Base-by-base conservation (phyloP, 805 yeast species). In the Yarrowia sp. region DNA sequence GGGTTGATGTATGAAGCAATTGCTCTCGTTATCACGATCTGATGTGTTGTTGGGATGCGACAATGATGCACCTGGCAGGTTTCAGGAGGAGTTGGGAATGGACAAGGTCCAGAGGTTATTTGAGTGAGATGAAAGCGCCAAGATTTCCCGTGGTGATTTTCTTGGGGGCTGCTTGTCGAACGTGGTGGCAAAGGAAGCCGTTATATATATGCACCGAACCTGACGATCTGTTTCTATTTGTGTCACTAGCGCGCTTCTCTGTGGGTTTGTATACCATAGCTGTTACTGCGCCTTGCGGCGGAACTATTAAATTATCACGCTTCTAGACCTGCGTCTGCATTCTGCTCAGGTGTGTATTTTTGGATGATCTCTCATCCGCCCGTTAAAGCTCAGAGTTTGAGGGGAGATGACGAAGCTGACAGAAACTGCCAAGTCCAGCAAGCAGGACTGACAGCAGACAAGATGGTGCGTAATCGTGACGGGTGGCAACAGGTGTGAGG, bases 231-330 rank as follows among this genome's bases (percentile, higher is more conserved):
- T 4, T 44, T n/a, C 33, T 26, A 44, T 44, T n/a, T 44, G 32
- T 26, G 51, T 44, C 28, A 6, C 44, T 21, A 11, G 24, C 16
- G 43, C 24, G 28, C 17, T 7, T n/a, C 4, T 17, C 6, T 17
- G 21, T 36, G 40, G n/a, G 40, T 21, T 43, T 26, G 26, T 28
- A 17, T 48, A 12, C 52, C 51, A n/a, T 46, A 35, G 12, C 22
- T 22, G 51, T 48, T 28, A 48, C 54, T 48, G 54, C 54, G 54
- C 54, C 54, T 48, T 48, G 54, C 54, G 54, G 54, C 54, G 38
- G 7, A 30, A 30, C 52, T 24, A 22, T 22, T 14, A 14, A 14
- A 14, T 41, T 10, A 8, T 24, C 21, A 16, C 35, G 35, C 52
- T 46, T 46, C 36, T 32, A 32, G 26, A 48, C 52, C 52, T 48